These are phyloP conservation scores for Plasmodium falciparum DNA, from an alignment of 169 alveolate genomes.

Conservation along the genomic window DNA sequence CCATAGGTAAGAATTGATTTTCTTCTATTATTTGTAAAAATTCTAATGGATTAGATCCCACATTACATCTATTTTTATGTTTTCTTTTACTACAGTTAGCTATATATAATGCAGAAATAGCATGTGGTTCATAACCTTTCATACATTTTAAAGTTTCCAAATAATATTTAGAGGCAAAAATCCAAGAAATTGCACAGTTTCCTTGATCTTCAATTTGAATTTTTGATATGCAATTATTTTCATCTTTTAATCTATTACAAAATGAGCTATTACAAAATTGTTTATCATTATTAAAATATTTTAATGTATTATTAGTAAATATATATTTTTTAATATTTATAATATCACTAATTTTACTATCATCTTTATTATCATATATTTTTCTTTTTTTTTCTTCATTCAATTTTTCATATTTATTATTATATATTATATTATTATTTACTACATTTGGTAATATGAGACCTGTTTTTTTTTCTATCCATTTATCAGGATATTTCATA, in stretches of 20 bases:
- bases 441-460: constrained; percentile 17
- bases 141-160: constrained; percentile 69
- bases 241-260: constrained; percentile 54
- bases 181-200: constrained; percentile 61
- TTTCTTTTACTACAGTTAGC: constrained; percentile 42
- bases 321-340: neutral
- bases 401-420: neutral
- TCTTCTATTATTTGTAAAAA: constrained; percentile 39
- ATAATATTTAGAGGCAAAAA: constrained; percentile 62
- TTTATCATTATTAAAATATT: neutral
- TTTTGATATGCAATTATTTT: constrained; percentile 45
- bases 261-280: constrained; percentile 31
- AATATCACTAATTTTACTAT: constrained; percentile 9
- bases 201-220: constrained; percentile 75
- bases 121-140: constrained; percentile 67
- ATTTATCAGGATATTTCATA: constrained; percentile 45
- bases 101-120: constrained; percentile 49
- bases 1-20: constrained; percentile 36
- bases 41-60: constrained; percentile 51
- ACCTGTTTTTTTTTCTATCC: constrained; percentile 47
- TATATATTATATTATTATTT: neutral
- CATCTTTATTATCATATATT: constrained; percentile 2
- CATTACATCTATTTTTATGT: constrained; percentile 17
- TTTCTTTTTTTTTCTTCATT: constrained; percentile 17
- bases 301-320: constrained; percentile 14